phyloP scores from a whole-genome alignment of 1,284 basidiomycete genomes.

The Cutaneotrichosporon curvatum region DNA sequence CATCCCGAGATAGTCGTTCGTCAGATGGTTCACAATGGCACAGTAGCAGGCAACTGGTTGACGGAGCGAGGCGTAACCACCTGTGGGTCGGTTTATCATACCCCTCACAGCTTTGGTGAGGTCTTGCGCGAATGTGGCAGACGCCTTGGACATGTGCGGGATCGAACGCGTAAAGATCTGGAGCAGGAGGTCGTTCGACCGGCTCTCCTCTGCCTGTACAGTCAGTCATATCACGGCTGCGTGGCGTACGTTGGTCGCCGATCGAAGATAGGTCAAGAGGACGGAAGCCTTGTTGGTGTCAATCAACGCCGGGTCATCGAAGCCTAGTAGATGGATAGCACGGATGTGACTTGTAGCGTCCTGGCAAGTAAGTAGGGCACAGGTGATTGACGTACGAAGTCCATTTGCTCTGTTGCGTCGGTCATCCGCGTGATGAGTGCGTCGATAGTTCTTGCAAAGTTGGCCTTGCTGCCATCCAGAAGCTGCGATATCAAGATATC shows the following conservation, averaged over 20 bases:
- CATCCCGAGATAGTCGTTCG: constrained; percentile 71
- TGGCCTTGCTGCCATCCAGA: constrained; percentile 7
- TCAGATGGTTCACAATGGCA: constrained; percentile 71
- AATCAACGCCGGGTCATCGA: constrained; percentile 29
- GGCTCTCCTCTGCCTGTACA: constrained; percentile 67
- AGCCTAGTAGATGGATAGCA: constrained; percentile 33
- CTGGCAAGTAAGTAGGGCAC: constrained; percentile 11
- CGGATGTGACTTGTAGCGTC: constrained; percentile 36
- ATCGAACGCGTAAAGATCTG: constrained; percentile 80
- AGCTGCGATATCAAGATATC: neutral
- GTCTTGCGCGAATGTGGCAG: constrained; percentile 75
- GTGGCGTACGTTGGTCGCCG: constrained; percentile 32
- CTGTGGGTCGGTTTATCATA: constrained; percentile 73
- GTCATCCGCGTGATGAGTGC: constrained; percentile 77
- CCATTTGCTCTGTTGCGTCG: constrained; percentile 53
- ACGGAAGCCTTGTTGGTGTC: constrained; percentile 34
- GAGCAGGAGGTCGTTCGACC: constrained; percentile 72
- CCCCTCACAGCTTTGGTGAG: constrained; percentile 72
- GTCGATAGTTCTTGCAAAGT: constrained; percentile 58
- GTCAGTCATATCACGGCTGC: constrained; percentile 6
- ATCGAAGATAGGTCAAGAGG: constrained; percentile 24
- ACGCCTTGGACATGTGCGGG: constrained; percentile 78
- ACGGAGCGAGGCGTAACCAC: constrained; percentile 70
- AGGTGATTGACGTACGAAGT: constrained; percentile 20
- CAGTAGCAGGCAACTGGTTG: constrained; percentile 90